These are phyloP conservation scores for Ascoidea tarda DNA, from an alignment of 805 yeast species.

Conservation along the genomic window DNA sequence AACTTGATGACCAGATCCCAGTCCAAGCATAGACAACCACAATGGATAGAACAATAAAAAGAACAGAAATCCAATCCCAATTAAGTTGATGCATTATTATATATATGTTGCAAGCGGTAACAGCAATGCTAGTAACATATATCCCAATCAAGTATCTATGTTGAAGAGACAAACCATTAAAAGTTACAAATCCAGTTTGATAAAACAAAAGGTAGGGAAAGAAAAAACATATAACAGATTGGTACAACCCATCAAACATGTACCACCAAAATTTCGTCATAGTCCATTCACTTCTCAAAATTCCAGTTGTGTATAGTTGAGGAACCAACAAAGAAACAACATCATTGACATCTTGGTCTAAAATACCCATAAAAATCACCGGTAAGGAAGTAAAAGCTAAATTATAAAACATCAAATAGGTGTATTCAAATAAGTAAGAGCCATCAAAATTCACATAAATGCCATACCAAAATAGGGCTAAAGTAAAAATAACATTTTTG, in stretches of 20 bases:
- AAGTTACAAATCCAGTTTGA: constrained; percentile 27
- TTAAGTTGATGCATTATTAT: constrained; percentile 54
- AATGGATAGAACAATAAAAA: constrained; percentile 43
- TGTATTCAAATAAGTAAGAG: constrained; percentile 62
- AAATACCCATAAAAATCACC: constrained; percentile 60
- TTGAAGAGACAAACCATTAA: constrained; percentile 44
- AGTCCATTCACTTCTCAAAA: constrained; percentile 58
- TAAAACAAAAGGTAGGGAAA: constrained; percentile 50
- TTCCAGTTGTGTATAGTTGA: constrained; percentile 61
- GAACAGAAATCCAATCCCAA: constrained; percentile 67
- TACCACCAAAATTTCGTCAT: constrained; percentile 55
- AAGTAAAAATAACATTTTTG: constrained; percentile 62
- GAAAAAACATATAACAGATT: constrained; percentile 57
- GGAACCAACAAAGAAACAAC: constrained; percentile 60
- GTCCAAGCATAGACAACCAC: constrained; percentile 61
- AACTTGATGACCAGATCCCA: constrained; percentile 58
- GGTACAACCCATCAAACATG: constrained; percentile 68
- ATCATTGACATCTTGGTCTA: constrained; percentile 71
- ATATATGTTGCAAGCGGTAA: constrained; percentile 51
- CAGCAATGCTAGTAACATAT: constrained; percentile 51
- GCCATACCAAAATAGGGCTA: constrained; percentile 73
- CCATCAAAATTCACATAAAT: constrained; percentile 67
- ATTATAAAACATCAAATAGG: constrained; percentile 68
- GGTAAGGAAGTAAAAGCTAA: constrained; percentile 77
- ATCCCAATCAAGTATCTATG: constrained; percentile 67